Conservation (phyloP, 352 stramenopile genomes). For the Globisporangium takayamanum region DNA sequence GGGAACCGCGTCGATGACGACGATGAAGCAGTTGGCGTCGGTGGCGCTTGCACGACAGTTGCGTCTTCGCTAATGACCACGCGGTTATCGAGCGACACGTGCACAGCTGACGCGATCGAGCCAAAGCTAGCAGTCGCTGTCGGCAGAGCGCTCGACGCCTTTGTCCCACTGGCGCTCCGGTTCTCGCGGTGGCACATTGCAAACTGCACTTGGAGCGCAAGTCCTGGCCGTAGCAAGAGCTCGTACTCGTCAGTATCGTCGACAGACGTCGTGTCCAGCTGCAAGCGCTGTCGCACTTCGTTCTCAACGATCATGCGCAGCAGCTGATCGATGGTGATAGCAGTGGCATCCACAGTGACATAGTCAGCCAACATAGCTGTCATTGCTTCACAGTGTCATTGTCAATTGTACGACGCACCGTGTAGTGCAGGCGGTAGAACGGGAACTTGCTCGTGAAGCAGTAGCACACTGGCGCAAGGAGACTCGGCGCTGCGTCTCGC, state of each 20-base stretch:
- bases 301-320: slow-evolving; percentile 71
- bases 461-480: slow-evolving; percentile 63
- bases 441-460: slow-evolving; percentile 86
- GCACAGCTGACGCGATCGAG: slow-evolving; percentile 33
- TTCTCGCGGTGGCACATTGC: slow-evolving; percentile 53
- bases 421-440: slow-evolving; percentile 83
- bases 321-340: slow-evolving; percentile 21
- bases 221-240: slow-evolving; percentile 41
- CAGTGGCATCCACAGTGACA: not conserved
- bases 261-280: not conserved
- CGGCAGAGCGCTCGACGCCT: not conserved
- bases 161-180: slow-evolving; percentile 3
- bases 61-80: slow-evolving; percentile 46
- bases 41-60: not conserved
- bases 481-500: not conserved
- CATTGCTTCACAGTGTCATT: not conserved
- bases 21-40: not conserved
- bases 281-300: slow-evolving; percentile 28
- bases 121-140: slow-evolving; percentile 13
- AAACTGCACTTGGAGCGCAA: slow-evolving; percentile 51
- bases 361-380: not conserved
- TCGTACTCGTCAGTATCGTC: slow-evolving; percentile 41
- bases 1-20: not conserved
- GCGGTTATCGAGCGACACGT: slow-evolving; percentile 24
- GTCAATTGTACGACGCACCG: slow-evolving; percentile 21